Evolutionary conservation across 345 rosid genomes (phyloP).

Genomic region (Turritis glabra): DNA sequence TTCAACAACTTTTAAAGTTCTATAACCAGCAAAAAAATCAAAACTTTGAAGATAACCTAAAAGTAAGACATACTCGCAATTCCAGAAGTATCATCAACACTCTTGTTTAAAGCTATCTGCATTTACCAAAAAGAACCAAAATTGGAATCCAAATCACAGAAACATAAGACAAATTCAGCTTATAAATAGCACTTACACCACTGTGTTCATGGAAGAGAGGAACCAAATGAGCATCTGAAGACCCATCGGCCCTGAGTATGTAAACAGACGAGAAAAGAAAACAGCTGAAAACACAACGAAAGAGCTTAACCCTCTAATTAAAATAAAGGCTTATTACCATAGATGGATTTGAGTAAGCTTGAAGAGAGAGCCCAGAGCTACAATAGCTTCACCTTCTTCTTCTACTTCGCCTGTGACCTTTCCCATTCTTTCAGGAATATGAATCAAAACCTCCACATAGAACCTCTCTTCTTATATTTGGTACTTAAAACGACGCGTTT

Average conservation of each 20-base stretch:
- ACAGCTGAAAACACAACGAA: not conserved
- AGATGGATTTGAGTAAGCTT: constrained; percentile 70
- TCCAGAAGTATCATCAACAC: constrained; percentile 30
- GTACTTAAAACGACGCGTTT: not conserved
- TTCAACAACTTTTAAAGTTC: not conserved
- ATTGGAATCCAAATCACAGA: not conserved
- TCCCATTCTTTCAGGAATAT: constrained; percentile 24
- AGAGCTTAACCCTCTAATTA: not conserved
- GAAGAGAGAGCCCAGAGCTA: constrained; percentile 71
- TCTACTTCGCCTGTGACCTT: constrained; percentile 21
- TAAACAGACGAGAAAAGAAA: constrained; percentile 4
- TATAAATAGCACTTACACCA: constrained; percentile 38
- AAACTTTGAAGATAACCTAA: not conserved
- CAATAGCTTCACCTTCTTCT: constrained; percentile 46
- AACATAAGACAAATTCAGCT: not conserved
- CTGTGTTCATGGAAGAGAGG: constrained; percentile 31
- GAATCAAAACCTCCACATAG: not conserved
- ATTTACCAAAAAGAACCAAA: not conserved
- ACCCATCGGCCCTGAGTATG: constrained; percentile 62
- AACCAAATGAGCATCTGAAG: constrained; percentile 39
- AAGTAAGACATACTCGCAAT: constrained; percentile 17
- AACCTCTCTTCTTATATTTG: not conserved
- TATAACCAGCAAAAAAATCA: not conserved
- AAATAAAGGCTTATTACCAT: constrained; percentile 42
- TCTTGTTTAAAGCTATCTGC: constrained; percentile 40